Base-by-base conservation (phyloP, 2,329 filamentous ascomycete species). In the Aspergillus jensenii region DNA sequence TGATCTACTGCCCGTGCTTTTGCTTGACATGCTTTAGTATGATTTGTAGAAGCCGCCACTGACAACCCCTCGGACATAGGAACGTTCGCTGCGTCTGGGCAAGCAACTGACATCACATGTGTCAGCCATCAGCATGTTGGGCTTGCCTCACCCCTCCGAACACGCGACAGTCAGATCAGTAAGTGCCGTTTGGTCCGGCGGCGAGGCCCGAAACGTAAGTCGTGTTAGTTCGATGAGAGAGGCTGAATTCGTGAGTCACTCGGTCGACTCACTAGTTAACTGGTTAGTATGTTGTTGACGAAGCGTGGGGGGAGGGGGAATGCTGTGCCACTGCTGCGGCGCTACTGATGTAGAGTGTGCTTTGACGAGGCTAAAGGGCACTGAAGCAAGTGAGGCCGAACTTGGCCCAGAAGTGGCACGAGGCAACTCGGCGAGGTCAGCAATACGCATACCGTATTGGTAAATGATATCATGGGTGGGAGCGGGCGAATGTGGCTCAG, bases 391-490 rank as follows among this genome's bases (percentile, higher is more conserved):
- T 45, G 51, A 44, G 21, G 15, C 27, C 27, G 33, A 25, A 51
- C 5, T 41, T 39, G 25, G 33, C 19, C 35, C 21, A 25, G 6
- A 33, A 45, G 40, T 35, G 27, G 27, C 40, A 45, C 14, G 40
- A 15, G 4, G 31, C 14, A 8, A 44, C n/a, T 25, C 25, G n/a
- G 21, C 2, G 25, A 51, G 33, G 44, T 33, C 17, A 14, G 3
- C n/a, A 45, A 40, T 52, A 57, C 55, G 21, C 7, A 14, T 41
- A 53, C 55, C 43, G 55, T 53, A 37, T 48, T 25, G 5, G 37
- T 52, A 57, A 44, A 23, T 9, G 31, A 25, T 31, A 56, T 43
- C 17, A 14, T n/a, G 15, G 15, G 25, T 56, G 45, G 39, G 25
- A 12, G 33, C 27, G 39, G 19, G 9, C 15, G 17, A 14, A 47